Evolutionary conservation across 306 rosid genomes (phyloP), one percentile per base, ranked within the genome.

Genomic region (Cucurbita ficifolia): DNA sequence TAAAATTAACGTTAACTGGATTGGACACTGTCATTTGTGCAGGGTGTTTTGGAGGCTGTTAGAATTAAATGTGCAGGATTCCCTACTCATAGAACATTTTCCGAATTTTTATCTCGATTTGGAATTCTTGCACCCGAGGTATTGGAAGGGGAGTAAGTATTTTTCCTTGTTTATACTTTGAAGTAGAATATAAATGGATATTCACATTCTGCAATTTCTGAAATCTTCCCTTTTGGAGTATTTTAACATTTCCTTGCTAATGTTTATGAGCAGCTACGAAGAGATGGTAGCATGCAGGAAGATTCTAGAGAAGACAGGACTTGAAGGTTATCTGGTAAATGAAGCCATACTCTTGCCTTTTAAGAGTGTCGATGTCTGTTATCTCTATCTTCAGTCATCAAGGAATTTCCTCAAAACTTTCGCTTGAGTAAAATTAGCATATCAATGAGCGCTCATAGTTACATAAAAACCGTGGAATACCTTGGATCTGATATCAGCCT

Each of bases 31-130:
- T 82, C 82, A 77, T 75, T 79, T 75, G 72, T 80, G 80, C 80
- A 89, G 98, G 98, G 98, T 83, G 96, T 94, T 85, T 82, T 93
- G 72, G 98, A 93, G 89, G 98, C 98, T 48, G 87, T 93, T 77
- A 79, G 92, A 85, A 90, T 94, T 76, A 94, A 90, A 81, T 90
- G 96, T 81, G 90, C 96, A 48, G 97, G 98, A 85, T 94, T 83
- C 81, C 98, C 98, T 68, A 87, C 97, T 72, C 87, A 85, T 78
- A 82, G 87, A 85, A 81, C 78, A 76, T 90, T 89, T 77, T 64
- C n/a, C 7, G 95, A 87, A 56, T 90, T 94, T 81, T 73, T 90
- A 80, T 79, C 81, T 73, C 90, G 88, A 73, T 72, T 89, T 46
- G 72, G 84, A 64, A 72, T 87, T 76, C 88, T 94, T 78, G 96